Base-by-base conservation (phyloP, 176 grass and related monocot genomes). In the Poa annua region DNA sequence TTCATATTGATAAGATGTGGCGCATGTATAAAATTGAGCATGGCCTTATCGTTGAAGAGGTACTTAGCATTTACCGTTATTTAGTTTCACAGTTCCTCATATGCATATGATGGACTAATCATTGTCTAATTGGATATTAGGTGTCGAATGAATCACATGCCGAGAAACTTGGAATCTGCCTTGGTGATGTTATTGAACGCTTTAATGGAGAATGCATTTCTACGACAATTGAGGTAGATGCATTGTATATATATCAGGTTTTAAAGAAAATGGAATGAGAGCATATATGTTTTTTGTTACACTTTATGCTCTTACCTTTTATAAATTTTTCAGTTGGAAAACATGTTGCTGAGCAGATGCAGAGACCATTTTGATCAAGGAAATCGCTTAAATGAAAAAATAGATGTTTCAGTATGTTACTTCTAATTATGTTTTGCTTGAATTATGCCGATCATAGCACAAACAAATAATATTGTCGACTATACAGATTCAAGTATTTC, bases 1-100 rank as follows among this genome's bases (percentile, higher is more conserved):
- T 45, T 65, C 41, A 64, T 32, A 6, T 65, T 11, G 41, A 65
- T 42, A 64, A 15, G 59, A 79, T 79, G 61, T 33, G 17, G 41
- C 22, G 14, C 21, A 33, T 48, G 21, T 29, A 45, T 32, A 63
- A 63, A 42, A 79, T 49, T 48, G 59, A 64, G 24, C 8, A 47
- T 4, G 77, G 77, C 10, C 77, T 79, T 64, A 49, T 79, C 7
- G 77, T 79, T 65, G 25, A 79, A 49, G 15, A 65, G 59, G 77
- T 79, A 34, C 49, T 29, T 22, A 61, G 14, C 32, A 4, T 12
- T 47, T 17, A 0, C 11, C 11, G 39, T 12, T 47, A 71, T 71
- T 11, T 71, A 45, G 22, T 45, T 25, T 71, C 13, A 15, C 7
- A 42, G 9, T 42, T 61, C 6, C 15, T 60, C 35, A 25, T 26